Percentiles rank a stretch among this genome's conserved stretches.
phyloP scores from a whole-genome alignment of 202 grass and related monocot species.

The Sporobolus alterniflorus region DNA sequence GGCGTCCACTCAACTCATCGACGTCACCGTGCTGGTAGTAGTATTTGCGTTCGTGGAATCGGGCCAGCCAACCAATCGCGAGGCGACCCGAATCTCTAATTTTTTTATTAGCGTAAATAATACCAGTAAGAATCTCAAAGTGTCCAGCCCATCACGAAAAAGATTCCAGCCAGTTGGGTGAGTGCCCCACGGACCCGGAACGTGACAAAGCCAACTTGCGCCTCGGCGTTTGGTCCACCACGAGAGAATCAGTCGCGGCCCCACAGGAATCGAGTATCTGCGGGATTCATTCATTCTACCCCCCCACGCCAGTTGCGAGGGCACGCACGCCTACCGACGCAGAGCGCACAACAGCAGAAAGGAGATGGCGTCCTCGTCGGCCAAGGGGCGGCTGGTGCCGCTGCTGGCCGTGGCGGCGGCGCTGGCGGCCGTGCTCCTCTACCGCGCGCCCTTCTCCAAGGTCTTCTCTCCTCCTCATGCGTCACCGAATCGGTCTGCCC shows the following conservation, averaged over 20 bases:
- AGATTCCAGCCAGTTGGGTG: constrained; percentile 36
- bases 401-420: constrained; percentile 62
- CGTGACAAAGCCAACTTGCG: neutral
- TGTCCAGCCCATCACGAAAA: no score
- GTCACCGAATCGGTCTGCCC: neutral
- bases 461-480: neutral
- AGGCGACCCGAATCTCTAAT: no score
- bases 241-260: neutral
- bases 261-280: accelerated
- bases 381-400: constrained; percentile 53
- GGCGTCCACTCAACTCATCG: no score
- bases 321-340: neutral
- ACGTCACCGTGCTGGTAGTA: no score
- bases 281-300: neutral
- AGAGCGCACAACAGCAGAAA: neutral
- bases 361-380: constrained; percentile 5
- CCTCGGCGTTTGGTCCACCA: neutral
- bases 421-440: constrained; percentile 60
- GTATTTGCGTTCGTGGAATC: no score
- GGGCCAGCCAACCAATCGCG: no score
- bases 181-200: neutral
- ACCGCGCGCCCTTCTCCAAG: constrained; percentile 60
- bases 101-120: no score
- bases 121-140: constrained; percentile 3
- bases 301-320: neutral